Conservation (phyloP, 805 yeast species). For the Cyberlindnera xishuangbannaensis region DNA sequence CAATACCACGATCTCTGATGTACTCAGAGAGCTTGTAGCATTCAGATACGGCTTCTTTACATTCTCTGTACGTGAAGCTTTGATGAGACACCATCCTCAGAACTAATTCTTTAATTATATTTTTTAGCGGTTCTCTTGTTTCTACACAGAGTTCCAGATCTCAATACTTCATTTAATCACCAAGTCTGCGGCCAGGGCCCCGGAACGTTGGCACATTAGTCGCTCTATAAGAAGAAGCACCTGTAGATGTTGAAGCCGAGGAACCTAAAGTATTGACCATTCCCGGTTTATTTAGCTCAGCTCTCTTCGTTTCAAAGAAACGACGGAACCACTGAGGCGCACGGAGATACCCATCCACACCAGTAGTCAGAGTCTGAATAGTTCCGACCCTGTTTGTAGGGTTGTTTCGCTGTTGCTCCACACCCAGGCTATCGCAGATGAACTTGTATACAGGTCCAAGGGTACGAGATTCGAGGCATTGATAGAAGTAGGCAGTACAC, state of each 20-base stretch:
- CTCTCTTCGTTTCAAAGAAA: too few relatives aligned
- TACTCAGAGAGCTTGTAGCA: too few relatives aligned
- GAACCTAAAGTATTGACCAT: constrained; percentile 1
- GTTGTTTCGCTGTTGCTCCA: constrained; percentile 18
- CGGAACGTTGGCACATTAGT: constrained; percentile 20
- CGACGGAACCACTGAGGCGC: constrained; percentile 46
- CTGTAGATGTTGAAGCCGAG: constrained; percentile 6
- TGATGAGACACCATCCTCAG: too few relatives aligned
- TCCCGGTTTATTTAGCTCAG: too few relatives aligned
- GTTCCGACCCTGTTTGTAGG: constrained; percentile 28
- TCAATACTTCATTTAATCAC: too few relatives aligned
- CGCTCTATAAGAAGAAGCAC: constrained; percentile 10
- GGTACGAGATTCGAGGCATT: constrained; percentile 53
- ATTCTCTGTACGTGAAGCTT: neutral
- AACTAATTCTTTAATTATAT: too few relatives aligned
- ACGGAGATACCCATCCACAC: constrained; percentile 47
- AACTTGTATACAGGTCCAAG: constrained; percentile 35
- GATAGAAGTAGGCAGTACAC: constrained; percentile 51
- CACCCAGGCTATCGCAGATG: constrained; percentile 20
- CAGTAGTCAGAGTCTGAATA: constrained; percentile 25
- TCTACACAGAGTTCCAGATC: too few relatives aligned
- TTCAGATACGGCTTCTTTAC: neutral
- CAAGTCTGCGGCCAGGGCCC: constrained; percentile 37
- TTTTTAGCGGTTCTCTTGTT: too few relatives aligned
- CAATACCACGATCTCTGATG: too few relatives aligned